Percentiles rank a stretch among this genome's conserved stretches.
These are phyloP conservation scores for Pleurotus platypus DNA, from an alignment of 768 basidiomycete genomes.

Conservation along the genomic window DNA sequence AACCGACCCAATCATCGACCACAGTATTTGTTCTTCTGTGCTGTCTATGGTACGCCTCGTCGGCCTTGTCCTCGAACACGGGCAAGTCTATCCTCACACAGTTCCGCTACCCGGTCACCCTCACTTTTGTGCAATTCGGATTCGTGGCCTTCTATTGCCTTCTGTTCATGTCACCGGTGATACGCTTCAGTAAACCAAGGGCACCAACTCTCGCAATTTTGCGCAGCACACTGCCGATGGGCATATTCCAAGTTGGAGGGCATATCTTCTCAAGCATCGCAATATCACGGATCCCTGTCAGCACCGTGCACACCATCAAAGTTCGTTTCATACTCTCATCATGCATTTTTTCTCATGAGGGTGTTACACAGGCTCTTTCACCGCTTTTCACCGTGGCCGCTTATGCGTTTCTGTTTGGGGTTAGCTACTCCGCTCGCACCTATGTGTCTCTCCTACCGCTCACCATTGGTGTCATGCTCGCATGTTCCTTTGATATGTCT, in stretches of 20 bases:
- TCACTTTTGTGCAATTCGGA: constrained; percentile 97
- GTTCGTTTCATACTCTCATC: constrained; percentile 36
- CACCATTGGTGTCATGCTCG: constrained; percentile 95
- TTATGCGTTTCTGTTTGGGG: constrained; percentile 90
- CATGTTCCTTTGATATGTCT: constrained; percentile 90
- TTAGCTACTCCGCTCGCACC: constrained; percentile 88
- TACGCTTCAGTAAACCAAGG: constrained; percentile 67
- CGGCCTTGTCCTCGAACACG: constrained; percentile 93
- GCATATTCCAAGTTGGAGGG: constrained; percentile 94
- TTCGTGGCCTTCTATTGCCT: constrained; percentile 89
- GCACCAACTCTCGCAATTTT: constrained; percentile 72
- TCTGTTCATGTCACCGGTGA: constrained; percentile 72
- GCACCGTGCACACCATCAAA: constrained; percentile 99
- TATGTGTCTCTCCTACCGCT: constrained; percentile 94
- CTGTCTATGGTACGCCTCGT: constrained; percentile 88
- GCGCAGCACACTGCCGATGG: constrained; percentile 87
- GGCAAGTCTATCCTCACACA: constrained; percentile 92
- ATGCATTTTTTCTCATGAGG: neutral
- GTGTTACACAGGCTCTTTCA: constrained; percentile 72
- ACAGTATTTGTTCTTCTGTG: constrained; percentile 75
- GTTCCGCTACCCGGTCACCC: constrained; percentile 92
- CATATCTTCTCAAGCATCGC: constrained; percentile 98
- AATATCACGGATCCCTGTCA: constrained; percentile 93
- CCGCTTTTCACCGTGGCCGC: constrained; percentile 96
- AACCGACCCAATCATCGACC: constrained; percentile 25